Conservation (phyloP, 2,329 filamentous ascomycete species). For the Ceratocystis cacaofunesta region DNA sequence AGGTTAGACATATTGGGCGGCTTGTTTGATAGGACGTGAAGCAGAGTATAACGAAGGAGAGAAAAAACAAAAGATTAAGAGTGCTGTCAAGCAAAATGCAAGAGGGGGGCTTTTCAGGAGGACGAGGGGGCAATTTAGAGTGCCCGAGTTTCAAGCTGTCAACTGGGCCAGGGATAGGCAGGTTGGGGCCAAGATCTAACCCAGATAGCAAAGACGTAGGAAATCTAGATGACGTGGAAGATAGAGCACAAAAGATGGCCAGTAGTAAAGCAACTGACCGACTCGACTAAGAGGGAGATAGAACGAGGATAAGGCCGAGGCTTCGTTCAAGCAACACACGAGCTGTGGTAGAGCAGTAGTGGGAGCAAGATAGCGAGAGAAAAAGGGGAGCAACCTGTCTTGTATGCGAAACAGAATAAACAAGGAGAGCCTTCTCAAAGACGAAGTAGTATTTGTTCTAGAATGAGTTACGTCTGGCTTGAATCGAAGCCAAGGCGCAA, state of each 20-base stretch:
- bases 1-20: slow-evolving; percentile 40
- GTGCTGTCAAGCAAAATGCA: slow-evolving; percentile 1
- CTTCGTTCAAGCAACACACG: not conserved
- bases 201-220: not conserved
- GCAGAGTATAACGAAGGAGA: not conserved
- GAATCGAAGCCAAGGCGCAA: not conserved
- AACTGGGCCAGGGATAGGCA: not conserved
- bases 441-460: slow-evolving; percentile 6
- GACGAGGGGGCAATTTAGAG: not conserved
- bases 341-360: not conserved
- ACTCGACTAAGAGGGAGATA: too few relatives aligned
- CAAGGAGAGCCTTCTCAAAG: not conserved
- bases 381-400: not conserved
- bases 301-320: too few relatives aligned
- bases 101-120: slow-evolving; percentile 3
- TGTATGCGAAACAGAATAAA: not conserved
- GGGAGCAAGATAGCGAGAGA: not conserved
- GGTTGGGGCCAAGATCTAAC: not conserved
- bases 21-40: not conserved
- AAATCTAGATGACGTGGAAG: slow-evolving; percentile 3
- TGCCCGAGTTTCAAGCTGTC: slow-evolving; percentile 6
- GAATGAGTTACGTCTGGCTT: slow-evolving; percentile 1
- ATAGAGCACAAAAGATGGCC: not conserved
- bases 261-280: not conserved
- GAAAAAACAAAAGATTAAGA: not conserved